Conservation (phyloP, 2,329 filamentous ascomycete genomes). For the Camptophora hylomeconis region DNA sequence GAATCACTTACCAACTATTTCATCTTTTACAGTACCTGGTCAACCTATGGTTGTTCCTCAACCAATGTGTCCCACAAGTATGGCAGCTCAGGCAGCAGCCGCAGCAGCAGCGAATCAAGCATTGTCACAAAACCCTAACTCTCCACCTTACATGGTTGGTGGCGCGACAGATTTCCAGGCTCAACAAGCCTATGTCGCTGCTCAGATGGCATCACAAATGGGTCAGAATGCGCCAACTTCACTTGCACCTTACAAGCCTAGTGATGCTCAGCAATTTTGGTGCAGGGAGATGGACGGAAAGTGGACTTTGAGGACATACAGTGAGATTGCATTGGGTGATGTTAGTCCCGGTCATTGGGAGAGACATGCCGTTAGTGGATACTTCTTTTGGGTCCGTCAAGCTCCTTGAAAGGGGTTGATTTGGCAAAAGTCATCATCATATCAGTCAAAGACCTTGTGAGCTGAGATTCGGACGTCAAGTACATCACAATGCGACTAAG, state of each 20-base stretch:
- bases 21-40: conserved; percentile 4
- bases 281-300: conserved; percentile 23
- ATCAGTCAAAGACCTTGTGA: too few species aligned
- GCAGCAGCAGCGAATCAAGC: conserved; percentile 14
- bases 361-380: conserved; percentile 14
- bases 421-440: too few species aligned
- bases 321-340: conserved; percentile 13
- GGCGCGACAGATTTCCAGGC: conserved; percentile 19
- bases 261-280: conserved; percentile 21
- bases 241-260: conserved; percentile 21
- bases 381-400: conserved; percentile 16
- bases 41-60: conserved; percentile 1
- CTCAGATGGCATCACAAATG: conserved; percentile 8
- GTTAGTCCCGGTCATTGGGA: conserved; percentile 17
- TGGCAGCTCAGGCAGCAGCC: conserved; percentile 13
- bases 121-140: conserved; percentile 13
- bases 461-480: too few species aligned
- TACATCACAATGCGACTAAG: too few species aligned
- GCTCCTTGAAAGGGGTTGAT: too few species aligned
- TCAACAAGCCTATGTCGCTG: conserved; percentile 19
- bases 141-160: conserved; percentile 16
- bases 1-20: conserved; percentile 3
- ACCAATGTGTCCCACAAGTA: conserved; percentile 1
- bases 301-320: conserved; percentile 21
- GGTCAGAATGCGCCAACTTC: conserved; percentile 16